phyloP scores from a whole-genome alignment of 2,329 filamentous ascomycete genomes.

The Arthrobotrys sphaeroides region DNA sequence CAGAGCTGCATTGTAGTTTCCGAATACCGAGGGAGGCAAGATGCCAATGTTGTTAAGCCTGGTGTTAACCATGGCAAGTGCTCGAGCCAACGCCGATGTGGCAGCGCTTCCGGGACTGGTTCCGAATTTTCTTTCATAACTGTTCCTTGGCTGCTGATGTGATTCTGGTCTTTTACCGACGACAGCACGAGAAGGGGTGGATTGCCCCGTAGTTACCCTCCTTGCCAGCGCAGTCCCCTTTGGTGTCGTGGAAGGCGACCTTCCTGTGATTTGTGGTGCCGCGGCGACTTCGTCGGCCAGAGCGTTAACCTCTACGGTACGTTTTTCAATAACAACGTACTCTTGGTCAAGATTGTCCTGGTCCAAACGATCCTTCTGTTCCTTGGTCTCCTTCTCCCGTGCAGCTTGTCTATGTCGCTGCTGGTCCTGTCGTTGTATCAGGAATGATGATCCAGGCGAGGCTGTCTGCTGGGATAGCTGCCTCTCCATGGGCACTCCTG shows the following conservation, averaged over 20 bases:
- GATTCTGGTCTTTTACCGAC: conserved; percentile 70
- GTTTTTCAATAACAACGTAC: conserved; percentile 95
- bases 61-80: conserved; percentile 88
- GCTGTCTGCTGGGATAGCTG: conserved; percentile 53
- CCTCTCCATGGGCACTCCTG: conserved; percentile 50
- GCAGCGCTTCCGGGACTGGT: conserved; percentile 72
- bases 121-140: conserved; percentile 82
- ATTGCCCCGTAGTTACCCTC: conserved; percentile 60
- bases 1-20: conserved; percentile 56
- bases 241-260: conserved; percentile 55
- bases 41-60: conserved; percentile 66
- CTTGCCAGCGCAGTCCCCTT: conserved; percentile 53
- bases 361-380: conserved; percentile 68
- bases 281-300: conserved; percentile 94
- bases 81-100: conserved; percentile 91
- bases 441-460: conserved; percentile 57
- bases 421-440: conserved; percentile 57
- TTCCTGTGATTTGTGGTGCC: conserved; percentile 73
- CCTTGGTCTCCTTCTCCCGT: conserved; percentile 45
- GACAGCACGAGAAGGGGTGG: conserved; percentile 56
- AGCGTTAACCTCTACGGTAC: conserved; percentile 94
- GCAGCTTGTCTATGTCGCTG: conserved; percentile 41
- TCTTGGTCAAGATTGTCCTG: conserved; percentile 82
- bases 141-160: conserved; percentile 75
- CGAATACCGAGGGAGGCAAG: conserved; percentile 64